Evolutionary conservation across 169 alveolate genomes (phyloP), one percentile per base, ranked within the genome.

Genomic region (Eimeria maxima): DNA sequence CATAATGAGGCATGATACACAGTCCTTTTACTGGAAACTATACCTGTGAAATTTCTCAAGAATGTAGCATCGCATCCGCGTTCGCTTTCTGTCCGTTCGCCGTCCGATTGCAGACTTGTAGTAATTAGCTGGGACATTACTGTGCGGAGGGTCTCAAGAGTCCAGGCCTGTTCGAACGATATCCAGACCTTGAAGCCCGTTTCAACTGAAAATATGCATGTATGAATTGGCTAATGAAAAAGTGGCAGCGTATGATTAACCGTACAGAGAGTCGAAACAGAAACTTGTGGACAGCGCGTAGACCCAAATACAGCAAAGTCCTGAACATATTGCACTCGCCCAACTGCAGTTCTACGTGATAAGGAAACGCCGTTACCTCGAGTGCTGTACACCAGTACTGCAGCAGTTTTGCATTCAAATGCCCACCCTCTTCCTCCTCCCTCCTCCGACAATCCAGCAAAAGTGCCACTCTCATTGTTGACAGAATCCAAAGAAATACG

Each of bases 371-470:
- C 18, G 14, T 14, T 83, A 83, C 91, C 91, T 83, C 91, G 27
- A 83, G 74, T 6, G 91, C 91, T 83, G 91, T 27, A 29, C 91
- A 83, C 91, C 91, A 83, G 65, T 83, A 83, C 74, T 83, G 91
- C 91, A 83, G 53, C 69, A 83, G 13, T 14, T 83, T 83, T 53
- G 91, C 55, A 33, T 3, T 83, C 50, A 83, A 83, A 50, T 83
- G 91, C 76, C 57, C 91, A 13, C 50, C 90, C 24, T 16, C 91
- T 57, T 16, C 71, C 44, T 8, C 91, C 38, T 6, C 53, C 65
- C n/a, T 14, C 18, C 27, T 83, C n/a, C 73, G 91, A 74, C 91
- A 83, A 38, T 83, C 91, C 50, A 83, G 91, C 91, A 14, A 83
- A 53, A 83, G 44, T 33, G 91, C 91, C 69, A 53, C 91, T 53